Evolutionary conservation across 768 basidiomycete species (phyloP), one percentile per base, ranked within the genome.

Genomic region (Zangia roseola): DNA sequence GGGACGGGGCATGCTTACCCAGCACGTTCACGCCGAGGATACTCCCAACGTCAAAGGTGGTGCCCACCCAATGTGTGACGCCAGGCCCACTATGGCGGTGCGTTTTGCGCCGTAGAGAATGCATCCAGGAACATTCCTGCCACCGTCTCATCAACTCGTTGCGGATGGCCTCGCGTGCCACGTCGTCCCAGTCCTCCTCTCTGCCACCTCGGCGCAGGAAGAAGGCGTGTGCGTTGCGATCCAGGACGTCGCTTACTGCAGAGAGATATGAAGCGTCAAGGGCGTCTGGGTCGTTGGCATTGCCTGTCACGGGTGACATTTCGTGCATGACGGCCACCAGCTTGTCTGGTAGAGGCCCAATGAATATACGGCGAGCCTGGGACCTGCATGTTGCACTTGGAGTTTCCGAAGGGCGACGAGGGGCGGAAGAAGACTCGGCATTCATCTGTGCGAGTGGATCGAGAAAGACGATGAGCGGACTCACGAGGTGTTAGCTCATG

Each of bases 21-120:
- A 84, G 69, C 26, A 86, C 69, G 52, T 82, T 78, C 43, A 90
- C 75, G 10, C 88, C 90, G 31, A 91, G 71, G 52, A 92, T 76
- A n/a, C 76, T 76, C 3, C 90, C 90, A 31, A 92, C 73, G 58
- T 89, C 86, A 53, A 92, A 92, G 50, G 82, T 88, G 20, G 74
- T 74, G 23, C 90, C 88, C 24, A 87, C 76, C 86, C 87, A 91
- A 19, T 68, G 72, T 13, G 62, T 67, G 14, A 55, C 46, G n/a
- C 45, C 31, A 16, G 20, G 13, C 14, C 10, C 17, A 10, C 13
- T 31, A 31, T 31, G 31, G 31, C 37, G 51, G 45, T 31, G 54
- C 40, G 33, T 26, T 13, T 47, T 63, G n/a, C 62, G 68, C 26
- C 59, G 66, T 65, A 77, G 70, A 36, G 75, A 61, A 45, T 65